These are phyloP conservation scores for Pestalotiopsis fici DNA, from an alignment of 2,329 filamentous ascomycete species.

Conservation along the genomic window DNA sequence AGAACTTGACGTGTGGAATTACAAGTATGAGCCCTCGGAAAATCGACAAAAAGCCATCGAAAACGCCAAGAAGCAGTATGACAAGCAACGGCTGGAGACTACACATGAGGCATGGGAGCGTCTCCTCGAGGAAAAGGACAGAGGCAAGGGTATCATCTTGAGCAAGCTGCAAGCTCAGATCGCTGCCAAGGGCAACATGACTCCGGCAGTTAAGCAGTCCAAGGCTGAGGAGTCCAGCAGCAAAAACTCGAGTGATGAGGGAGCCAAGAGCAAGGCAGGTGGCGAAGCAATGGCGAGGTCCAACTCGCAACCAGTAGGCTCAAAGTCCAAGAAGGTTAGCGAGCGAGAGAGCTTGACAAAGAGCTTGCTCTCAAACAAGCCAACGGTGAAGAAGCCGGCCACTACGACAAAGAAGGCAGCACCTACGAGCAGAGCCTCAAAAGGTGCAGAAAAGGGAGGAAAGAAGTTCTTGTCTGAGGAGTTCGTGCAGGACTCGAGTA, in stretches of 20 bases:
- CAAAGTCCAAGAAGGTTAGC: slow-evolving; percentile 58
- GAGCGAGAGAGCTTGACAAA: slow-evolving; percentile 58
- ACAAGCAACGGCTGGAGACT: slow-evolving; percentile 57
- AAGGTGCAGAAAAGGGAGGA: slow-evolving; percentile 33
- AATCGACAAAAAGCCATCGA: slow-evolving; percentile 63
- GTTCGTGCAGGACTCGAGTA: slow-evolving; percentile 56
- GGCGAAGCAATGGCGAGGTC: slow-evolving; percentile 50
- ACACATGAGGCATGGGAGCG: slow-evolving; percentile 63
- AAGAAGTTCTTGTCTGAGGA: slow-evolving; percentile 55
- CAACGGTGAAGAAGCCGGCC: slow-evolving; percentile 33
- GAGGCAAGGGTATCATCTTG: slow-evolving; percentile 60
- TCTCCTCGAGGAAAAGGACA: slow-evolving; percentile 57
- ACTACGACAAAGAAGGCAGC: slow-evolving; percentile 36
- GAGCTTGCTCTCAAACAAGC: slow-evolving; percentile 46
- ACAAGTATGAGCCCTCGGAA: slow-evolving; percentile 54
- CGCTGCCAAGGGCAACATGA: slow-evolving; percentile 53
- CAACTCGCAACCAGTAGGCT: slow-evolving; percentile 49
- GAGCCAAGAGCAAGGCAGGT: slow-evolving; percentile 32
- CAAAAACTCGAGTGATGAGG: slow-evolving; percentile 38
- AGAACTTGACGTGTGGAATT: slow-evolving; percentile 66
- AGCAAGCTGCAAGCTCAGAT: slow-evolving; percentile 63
- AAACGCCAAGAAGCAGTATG: slow-evolving; percentile 60
- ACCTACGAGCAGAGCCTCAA: slow-evolving; percentile 44
- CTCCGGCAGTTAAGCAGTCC: slow-evolving; percentile 43
- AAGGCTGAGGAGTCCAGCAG: slow-evolving; percentile 45